These are phyloP conservation scores for Microbotryum saponariae DNA, from an alignment of 1,284 basidiomycete species.

Conservation along the genomic window DNA sequence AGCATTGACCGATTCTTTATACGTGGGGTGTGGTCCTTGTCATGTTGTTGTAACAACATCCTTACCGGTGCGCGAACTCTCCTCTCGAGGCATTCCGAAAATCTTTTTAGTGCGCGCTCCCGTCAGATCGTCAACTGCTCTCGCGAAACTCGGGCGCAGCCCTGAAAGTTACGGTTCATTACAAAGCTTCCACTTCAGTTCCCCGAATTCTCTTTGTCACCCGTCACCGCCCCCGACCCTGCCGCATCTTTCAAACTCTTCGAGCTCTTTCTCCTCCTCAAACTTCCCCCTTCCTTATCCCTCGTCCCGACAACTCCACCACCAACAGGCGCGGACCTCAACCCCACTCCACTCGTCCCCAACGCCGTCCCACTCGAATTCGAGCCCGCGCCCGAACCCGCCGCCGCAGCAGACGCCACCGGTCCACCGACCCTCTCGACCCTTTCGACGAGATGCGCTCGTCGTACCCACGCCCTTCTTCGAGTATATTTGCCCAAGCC, in stretches of 20 bases:
- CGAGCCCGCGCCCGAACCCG: too few species aligned
- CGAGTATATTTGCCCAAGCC: conserved; percentile 44
- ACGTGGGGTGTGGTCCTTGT: background rate
- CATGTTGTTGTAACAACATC: background rate
- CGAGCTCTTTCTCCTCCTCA: conserved; percentile 1
- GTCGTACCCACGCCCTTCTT: conserved; percentile 42
- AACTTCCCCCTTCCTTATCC: background rate
- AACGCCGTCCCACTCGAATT: background rate
- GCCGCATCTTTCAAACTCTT: too few species aligned
- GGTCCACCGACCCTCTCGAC: conserved; percentile 19
- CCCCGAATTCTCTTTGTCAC: background rate
- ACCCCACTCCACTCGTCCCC: background rate
- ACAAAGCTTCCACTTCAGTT: background rate
- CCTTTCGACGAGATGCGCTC: conserved; percentile 40
- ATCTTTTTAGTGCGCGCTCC: too few species aligned
- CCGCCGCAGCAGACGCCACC: background rate
- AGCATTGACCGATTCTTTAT: background rate
- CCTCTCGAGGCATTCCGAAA: too few species aligned
- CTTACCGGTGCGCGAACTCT: too few species aligned
- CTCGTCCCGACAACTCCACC: background rate
- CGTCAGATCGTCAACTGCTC: too few species aligned
- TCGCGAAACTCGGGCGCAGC: too few species aligned
- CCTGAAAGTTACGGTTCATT: too few species aligned
- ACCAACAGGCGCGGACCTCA: background rate
- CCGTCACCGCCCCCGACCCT: too few species aligned